phyloP scores from a whole-genome alignment of 192 early-diverging fungal genomes.

The Umbelopsis sp. region DNA sequence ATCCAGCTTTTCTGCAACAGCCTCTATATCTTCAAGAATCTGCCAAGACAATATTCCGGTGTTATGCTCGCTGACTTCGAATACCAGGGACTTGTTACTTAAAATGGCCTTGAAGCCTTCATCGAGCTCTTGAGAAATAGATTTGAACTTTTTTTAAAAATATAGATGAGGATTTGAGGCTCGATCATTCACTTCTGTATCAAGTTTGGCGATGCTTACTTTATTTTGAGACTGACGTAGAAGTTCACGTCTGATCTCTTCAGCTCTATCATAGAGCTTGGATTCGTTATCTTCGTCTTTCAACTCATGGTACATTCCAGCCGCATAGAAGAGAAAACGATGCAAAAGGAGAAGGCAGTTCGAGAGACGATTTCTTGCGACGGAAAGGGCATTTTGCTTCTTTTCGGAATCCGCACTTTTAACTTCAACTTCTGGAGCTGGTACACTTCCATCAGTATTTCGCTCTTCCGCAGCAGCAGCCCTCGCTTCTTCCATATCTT shows the following conservation, averaged over 20 bases:
- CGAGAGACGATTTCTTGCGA: slow-evolving; percentile 21
- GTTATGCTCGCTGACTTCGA: not conserved
- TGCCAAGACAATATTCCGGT: slow-evolving; percentile 35
- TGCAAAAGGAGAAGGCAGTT: slow-evolving; percentile 56
- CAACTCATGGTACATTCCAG: slow-evolving; percentile 53
- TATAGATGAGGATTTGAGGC: not conserved
- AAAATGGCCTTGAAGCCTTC: not conserved
- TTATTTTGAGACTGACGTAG: slow-evolving; percentile 26
- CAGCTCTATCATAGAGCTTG: slow-evolving; percentile 38
- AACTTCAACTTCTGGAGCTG: slow-evolving; percentile 5
- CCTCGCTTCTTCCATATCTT: slow-evolving; percentile 29
- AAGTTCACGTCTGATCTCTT: slow-evolving; percentile 36
- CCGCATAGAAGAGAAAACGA: slow-evolving; percentile 60
- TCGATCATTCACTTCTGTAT: no score
- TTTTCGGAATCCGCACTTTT: not conserved
- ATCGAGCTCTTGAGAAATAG: not conserved
- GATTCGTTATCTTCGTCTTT: slow-evolving; percentile 48
- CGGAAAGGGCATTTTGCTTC: not conserved
- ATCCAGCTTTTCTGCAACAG: slow-evolving; percentile 29
- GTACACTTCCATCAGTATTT: slow-evolving; percentile 20
- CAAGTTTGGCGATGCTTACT: no score
- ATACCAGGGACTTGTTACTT: not conserved
- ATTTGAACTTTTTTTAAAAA: slow-evolving; percentile 6
- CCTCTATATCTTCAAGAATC: slow-evolving; percentile 28
- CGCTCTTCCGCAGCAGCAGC: not conserved